Evolutionary conservation across 1,139 yeast species (phyloP), one percentile per base, ranked within the genome.

Genomic region (Nakaseomyces nivariensis): DNA sequence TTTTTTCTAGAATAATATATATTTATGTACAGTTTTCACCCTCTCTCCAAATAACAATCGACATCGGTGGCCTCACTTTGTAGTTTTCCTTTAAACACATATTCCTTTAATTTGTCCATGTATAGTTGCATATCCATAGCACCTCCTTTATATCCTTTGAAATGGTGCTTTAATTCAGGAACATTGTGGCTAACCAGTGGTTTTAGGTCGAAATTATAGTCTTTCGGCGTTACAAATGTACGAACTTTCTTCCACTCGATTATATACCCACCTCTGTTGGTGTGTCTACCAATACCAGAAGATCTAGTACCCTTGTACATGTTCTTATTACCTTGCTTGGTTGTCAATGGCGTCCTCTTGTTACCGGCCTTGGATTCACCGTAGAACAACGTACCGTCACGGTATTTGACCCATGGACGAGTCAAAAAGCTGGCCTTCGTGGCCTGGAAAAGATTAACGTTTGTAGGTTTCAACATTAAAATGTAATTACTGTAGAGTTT

Each of bases 271-370:
- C 96, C 97, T 56, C 75, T 75, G 37, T 75, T 73, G 51, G 94
- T 84, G 64, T 85, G 79, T 51, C 74, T 76, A 64, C 99, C 99
- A 55, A 88, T 80, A 68, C 97, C 97, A 1, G 95, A 78, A 5
- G 98, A 87, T 54, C 97, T 79, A 24, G 97, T 92, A 72, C 98
- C 99, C 67, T 90, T 92, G 71, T 94, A 92, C 71, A 76, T 87
- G 61, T 85, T 82, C 73, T 90, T 89, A 71, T 90, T 92, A 61
- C 98, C 97, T 66, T 88, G 92, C 63, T 92, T 92, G 34, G 96
- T 84, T 31, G 96, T 85, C 58, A 90, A 72, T 3, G 95, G 78
- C 63, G 84, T 81, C 72, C 98, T 81, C 64, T 84, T 87, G 58
- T 89, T 82, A 50, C 97, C 97, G 11, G 81, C 65, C 63, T 85